Percentiles rank a stretch among this genome's conserved stretches.
These are phyloP conservation scores for Areca catechu DNA, from an alignment of 176 grass and related monocot species.

Conservation along the genomic window DNA sequence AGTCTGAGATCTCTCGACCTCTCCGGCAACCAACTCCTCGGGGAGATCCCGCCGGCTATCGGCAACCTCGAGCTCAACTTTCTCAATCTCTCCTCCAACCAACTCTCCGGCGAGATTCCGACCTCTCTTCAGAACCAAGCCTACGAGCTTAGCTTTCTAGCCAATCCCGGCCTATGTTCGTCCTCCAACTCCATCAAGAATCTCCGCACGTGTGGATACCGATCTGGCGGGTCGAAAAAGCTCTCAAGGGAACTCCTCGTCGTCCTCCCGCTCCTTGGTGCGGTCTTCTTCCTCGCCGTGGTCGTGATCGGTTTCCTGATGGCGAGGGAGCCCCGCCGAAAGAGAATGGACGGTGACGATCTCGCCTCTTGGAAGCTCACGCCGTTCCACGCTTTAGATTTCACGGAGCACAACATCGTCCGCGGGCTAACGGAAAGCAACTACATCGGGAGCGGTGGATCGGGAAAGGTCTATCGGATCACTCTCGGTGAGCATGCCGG, in stretches of 20 bases:
- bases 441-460: conserved; percentile 24
- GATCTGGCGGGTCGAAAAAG: neutral
- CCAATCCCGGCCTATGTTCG: conserved; percentile 23
- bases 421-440: neutral
- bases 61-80: neutral
- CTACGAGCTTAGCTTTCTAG: conserved; percentile 16
- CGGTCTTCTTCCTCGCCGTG: neutral
- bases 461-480: conserved; percentile 34
- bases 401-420: conserved; percentile 10
- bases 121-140: neutral
- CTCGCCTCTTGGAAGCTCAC: conserved; percentile 14
- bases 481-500: neutral
- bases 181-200: neutral
- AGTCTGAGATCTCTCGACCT: conserved; percentile 36
- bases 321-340: neutral
- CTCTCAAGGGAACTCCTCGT: conserved; percentile 2
- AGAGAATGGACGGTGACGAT: neutral
- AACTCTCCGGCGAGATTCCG: conserved; percentile 28
- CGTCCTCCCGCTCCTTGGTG: conserved; percentile 16
- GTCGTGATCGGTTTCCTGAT: neutral
- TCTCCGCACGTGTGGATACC: neutral
- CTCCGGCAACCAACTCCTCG: conserved; percentile 32
- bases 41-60: conserved; percentile 11
- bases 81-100: conserved; percentile 30
- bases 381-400: conserved; percentile 6